Evolutionary conservation across 768 basidiomycete genomes (phyloP), one percentile per base, ranked within the genome.

Genomic region (Pulveroboletus sp.): DNA sequence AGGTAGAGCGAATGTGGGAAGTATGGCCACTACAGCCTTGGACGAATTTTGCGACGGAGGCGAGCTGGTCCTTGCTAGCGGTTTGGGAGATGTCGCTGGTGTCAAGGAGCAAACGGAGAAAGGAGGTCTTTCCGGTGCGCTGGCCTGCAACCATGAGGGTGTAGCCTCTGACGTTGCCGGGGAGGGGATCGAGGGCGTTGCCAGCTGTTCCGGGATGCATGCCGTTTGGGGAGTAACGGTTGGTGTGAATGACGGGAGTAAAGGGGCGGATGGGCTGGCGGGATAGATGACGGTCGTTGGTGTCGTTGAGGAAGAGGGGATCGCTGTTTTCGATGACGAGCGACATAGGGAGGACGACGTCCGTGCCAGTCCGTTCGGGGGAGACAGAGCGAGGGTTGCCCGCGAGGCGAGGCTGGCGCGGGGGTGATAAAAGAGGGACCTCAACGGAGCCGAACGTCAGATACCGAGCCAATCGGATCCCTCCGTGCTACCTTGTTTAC

Each of bases 71-170:
- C 63, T 81, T 83, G 42, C 79, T 74, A 47, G 81, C 78, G 18
- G 73, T 65, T 36, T 76, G 71, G 13, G 86, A 78, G 61, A 91
- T 74, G 64, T 79, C 73, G 73, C 79, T 79, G 56, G 90, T 89
- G 74, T 90, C 88, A 68, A 91, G 80, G 57, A 93, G 76, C 61
- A 91, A 85, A 50, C 88, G 82, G 63, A 91, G 83, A 63, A 93
- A 87, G 53, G 87, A 84, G 21, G 89, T 89, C 78, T 93, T 93
- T 71, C 87, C 86, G 71, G 85, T 83, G 71, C 84, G 76, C 65
- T 80, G 82, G 45, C 89, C 89, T 50, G 88, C 89, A 63, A 89
- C 87, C 73, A 91, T 84, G 68, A 91, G 73, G 59, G 84, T 83
- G 73, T 79, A 79, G 33, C 72, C 71, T 61, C 59, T 64, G 63